Percentiles rank a stretch among this genome's conserved stretches.
Conservation (phyloP, 208 protist species). For the Lotmaria passim region DNA sequence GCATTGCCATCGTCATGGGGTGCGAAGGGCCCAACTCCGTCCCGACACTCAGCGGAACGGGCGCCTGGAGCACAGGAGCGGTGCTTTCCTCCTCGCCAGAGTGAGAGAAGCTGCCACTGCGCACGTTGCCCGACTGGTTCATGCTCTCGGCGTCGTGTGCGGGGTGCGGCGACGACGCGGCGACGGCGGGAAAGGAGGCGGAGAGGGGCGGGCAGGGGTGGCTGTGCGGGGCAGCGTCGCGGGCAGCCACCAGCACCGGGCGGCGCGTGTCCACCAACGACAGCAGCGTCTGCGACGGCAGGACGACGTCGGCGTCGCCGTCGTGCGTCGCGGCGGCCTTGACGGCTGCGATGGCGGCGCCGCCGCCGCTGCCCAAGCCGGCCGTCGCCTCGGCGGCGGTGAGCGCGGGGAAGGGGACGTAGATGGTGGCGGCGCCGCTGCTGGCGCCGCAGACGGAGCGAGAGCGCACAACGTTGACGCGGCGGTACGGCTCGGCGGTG, state of each 20-base stretch:
- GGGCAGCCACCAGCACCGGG: constrained; percentile 13
- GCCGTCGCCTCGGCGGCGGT: constrained; percentile 7
- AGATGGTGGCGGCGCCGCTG: constrained; percentile 18
- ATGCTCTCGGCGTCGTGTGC: background rate
- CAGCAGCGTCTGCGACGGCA: constrained; percentile 23
- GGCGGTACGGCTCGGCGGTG: constrained; percentile 3
- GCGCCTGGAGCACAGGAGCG: too few relatives aligned
- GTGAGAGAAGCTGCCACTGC: constrained; percentile 4
- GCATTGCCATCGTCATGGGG: background rate
- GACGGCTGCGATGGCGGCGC: too few relatives aligned
- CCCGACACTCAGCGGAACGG: too few relatives aligned
- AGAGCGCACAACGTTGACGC: constrained; percentile 21
- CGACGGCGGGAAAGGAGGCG: background rate
- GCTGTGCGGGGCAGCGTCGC: background rate
- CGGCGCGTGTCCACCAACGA: constrained; percentile 27
- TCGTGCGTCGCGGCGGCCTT: background rate
- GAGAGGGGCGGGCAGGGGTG: background rate
- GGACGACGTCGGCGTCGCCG: background rate
- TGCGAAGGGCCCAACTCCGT: background rate
- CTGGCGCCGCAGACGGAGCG: constrained; percentile 13
- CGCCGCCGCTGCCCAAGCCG: background rate
- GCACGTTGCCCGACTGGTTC: background rate
- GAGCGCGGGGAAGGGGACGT: constrained; percentile 12
- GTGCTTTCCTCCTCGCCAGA: constrained; percentile 3
- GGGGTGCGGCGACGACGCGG: background rate